A percentile compares a stretch with the other conserved stretches of the same genome.
Evolutionary conservation across 345 rosid species (phyloP).

Genomic region (Citrus glauca): DNA sequence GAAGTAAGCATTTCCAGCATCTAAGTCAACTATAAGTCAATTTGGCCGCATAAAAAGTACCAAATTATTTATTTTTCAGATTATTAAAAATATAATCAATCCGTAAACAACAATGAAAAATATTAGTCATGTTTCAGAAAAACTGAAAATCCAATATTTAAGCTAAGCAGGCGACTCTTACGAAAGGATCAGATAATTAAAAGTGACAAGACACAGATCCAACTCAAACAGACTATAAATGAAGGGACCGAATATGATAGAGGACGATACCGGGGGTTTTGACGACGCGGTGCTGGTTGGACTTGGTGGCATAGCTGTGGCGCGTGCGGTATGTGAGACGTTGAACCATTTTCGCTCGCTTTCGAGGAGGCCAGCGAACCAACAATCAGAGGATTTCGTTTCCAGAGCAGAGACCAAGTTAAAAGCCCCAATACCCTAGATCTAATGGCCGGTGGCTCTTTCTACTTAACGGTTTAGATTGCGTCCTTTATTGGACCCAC

Average conservation of each 20-base stretch:
- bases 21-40: too few species aligned
- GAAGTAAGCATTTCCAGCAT: too few species aligned
- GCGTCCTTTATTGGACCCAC: too few species aligned
- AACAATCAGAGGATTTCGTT: background rate
- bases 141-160: background rate
- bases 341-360: constrained; percentile 31
- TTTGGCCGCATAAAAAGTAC: too few species aligned
- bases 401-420: background rate
- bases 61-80: too few species aligned
- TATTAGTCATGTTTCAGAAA: background rate
- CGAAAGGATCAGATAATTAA: background rate
- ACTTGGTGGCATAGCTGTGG: constrained; percentile 46
- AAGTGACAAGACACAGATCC: background rate
- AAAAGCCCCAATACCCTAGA: background rate
- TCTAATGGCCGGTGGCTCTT: background rate
- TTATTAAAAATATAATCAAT: too few species aligned
- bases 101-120: background rate
- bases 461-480: background rate
- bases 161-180: background rate
- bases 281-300: constrained; percentile 45
- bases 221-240: too few species aligned
- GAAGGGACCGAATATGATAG: background rate
- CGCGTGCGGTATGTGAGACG: constrained; percentile 41
- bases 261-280: constrained; percentile 35
- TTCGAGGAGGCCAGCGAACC: background rate